phyloP scores from a whole-genome alignment of 352 stramenopile genomes.

The Globisporangium nodosum region DNA sequence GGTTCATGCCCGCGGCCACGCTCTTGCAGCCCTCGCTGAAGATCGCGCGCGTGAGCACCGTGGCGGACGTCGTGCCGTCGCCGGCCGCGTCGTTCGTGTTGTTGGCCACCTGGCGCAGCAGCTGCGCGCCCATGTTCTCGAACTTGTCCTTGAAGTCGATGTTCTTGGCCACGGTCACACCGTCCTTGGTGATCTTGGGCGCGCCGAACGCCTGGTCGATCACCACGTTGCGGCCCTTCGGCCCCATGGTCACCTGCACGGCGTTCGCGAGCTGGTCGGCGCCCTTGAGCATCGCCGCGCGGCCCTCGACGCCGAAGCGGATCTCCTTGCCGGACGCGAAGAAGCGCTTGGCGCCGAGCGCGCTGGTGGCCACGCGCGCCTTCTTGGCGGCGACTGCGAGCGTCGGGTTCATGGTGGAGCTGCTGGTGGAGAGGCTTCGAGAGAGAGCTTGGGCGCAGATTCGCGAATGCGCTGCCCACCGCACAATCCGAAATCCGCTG shows the following conservation, averaged over 20 bases:
- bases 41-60: constrained; percentile 98
- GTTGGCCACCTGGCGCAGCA: constrained; percentile 85
- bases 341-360: constrained; percentile 44
- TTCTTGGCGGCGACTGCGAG: constrained; percentile 65
- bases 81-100: constrained; percentile 99
- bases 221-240: constrained; percentile 99
- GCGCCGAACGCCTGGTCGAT: constrained; percentile 95
- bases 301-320: constrained; percentile 97
- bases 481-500: background rate
- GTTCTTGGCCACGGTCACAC: constrained; percentile 66
- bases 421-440: background rate
- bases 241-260: constrained; percentile 98
- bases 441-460: constrained; percentile 10
- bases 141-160: constrained; percentile 82
- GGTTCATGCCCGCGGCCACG: constrained; percentile 99
- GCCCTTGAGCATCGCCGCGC: constrained; percentile 97
- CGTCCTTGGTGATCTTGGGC: constrained; percentile 81
- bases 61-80: constrained; percentile 99
- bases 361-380: constrained; percentile 28
- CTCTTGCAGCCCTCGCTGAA: constrained; percentile 99
- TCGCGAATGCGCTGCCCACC: constrained; percentile 11
- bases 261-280: constrained; percentile 98
- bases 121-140: constrained; percentile 73
- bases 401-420: constrained; percentile 58
- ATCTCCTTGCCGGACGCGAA: constrained; percentile 97